A percentile compares a stretch with the other conserved stretches of the same genome.
Evolutionary conservation across 805 yeast species (phyloP).

Genomic region (Spathaspora arborariae): DNA sequence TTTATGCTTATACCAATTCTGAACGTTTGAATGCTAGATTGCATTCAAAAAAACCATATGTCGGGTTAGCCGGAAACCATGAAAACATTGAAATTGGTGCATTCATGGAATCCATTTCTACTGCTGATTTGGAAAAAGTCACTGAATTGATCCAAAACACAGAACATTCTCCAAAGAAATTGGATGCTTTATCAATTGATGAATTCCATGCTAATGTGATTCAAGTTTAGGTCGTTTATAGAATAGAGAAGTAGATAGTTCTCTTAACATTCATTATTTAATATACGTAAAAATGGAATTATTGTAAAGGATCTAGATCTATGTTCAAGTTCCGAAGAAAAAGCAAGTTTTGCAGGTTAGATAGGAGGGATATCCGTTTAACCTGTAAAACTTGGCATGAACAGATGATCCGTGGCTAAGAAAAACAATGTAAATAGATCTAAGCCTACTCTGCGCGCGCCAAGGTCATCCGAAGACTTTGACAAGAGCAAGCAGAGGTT

Average conservation of each 20-base stretch:
- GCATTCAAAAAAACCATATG: slow-evolving; percentile 21
- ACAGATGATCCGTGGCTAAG: background rate
- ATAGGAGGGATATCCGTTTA: background rate
- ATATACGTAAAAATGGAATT: too few relatives aligned
- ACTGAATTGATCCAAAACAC: slow-evolving; percentile 49
- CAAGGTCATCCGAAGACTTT: background rate
- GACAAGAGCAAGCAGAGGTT: background rate
- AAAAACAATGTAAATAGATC: background rate
- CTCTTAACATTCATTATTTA: too few relatives aligned
- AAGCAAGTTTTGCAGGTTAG: background rate
- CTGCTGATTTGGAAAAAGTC: slow-evolving; percentile 44
- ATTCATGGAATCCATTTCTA: slow-evolving; percentile 57
- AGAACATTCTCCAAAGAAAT: slow-evolving; percentile 38
- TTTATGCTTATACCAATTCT: slow-evolving; percentile 73
- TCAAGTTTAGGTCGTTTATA: background rate
- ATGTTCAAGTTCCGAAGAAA: background rate
- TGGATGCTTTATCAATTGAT: background rate
- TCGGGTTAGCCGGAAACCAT: slow-evolving; percentile 67
- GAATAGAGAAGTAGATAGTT: too few relatives aligned
- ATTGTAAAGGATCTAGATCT: background rate
- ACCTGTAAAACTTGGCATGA: background rate
- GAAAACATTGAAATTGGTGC: slow-evolving; percentile 85
- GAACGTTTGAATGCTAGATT: slow-evolving; percentile 37
- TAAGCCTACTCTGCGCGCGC: background rate
- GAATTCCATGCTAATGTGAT: slow-evolving; percentile 6